Conservation (phyloP, 805 yeast species). For the Barnettozyma salicaria region DNA sequence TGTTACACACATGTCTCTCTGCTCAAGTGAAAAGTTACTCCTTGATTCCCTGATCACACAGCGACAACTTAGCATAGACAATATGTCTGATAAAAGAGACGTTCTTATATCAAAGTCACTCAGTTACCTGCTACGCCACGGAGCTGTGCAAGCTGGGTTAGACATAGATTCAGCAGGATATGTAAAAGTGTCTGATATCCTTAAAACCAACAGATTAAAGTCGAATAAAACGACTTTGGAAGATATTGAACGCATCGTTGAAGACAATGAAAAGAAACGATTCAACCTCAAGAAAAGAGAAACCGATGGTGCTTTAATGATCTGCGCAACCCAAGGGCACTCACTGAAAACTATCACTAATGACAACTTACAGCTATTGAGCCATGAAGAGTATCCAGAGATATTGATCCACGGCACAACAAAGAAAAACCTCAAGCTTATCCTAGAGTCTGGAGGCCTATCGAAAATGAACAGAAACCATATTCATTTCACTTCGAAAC, state of each 20-base stretch:
- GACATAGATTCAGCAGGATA: conserved; percentile 64
- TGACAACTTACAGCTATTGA: conserved; percentile 36
- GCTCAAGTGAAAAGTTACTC: too few species aligned
- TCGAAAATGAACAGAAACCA: conserved; percentile 73
- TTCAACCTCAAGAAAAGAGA: conserved; percentile 40
- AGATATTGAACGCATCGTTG: conserved; percentile 59
- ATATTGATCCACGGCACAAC: conserved; percentile 79
- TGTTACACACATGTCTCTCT: not conserved
- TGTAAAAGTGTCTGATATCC: conserved; percentile 45
- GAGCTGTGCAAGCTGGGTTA: conserved; percentile 64
- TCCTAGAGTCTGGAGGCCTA: conserved; percentile 51
- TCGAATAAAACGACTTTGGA: conserved; percentile 46
- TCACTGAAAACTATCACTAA: conserved; percentile 44
- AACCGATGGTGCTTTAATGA: conserved; percentile 25
- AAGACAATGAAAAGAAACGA: conserved; percentile 62
- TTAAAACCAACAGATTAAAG: conserved; percentile 54
- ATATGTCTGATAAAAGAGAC: conserved; percentile 36
- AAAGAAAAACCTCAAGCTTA: conserved; percentile 38
- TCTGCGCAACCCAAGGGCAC: conserved; percentile 96
- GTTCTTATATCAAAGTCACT: conserved; percentile 63
- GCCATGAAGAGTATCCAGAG: conserved; percentile 40
- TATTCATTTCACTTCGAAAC: conserved; percentile 72
- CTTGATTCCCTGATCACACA: not conserved
- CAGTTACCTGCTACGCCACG: conserved; percentile 79
- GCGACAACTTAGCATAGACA: too few species aligned